Conservation (phyloP, 495 filamentous ascomycete species). For the Penicillium soppii region DNA sequence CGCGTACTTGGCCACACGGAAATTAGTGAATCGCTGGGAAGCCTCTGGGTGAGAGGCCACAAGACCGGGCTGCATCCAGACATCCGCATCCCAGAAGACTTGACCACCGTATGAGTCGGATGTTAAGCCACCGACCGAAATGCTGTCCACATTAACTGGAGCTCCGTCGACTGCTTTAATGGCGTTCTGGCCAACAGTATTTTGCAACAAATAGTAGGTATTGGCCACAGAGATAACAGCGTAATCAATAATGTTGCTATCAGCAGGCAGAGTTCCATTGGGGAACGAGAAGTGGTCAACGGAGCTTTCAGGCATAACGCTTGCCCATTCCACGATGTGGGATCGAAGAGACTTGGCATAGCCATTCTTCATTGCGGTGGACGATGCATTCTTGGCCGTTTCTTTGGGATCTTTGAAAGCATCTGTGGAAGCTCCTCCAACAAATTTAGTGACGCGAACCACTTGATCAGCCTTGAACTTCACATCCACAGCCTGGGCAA, state of each 20-base stretch:
- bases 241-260: conserved; percentile 56
- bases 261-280: conserved; percentile 59
- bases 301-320: conserved; percentile 52
- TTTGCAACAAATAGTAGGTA: conserved; percentile 69
- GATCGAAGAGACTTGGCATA: conserved; percentile 46
- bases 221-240: conserved; percentile 66
- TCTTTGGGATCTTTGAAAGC: conserved; percentile 54
- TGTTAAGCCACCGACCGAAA: conserved; percentile 59
- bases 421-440: conserved; percentile 62
- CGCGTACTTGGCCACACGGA: conserved; percentile 50
- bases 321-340: conserved; percentile 57
- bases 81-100: conserved; percentile 66
- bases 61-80: conserved; percentile 68
- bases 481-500: conserved; percentile 55
- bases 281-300: conserved; percentile 63
- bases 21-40: conserved; percentile 57
- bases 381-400: conserved; percentile 48
- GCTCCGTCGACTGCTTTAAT: conserved; percentile 34
- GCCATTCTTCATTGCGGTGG: conserved; percentile 41
- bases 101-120: conserved; percentile 63
- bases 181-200: conserved; percentile 57
- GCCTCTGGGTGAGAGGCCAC: conserved; percentile 57
- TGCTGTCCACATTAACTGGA: conserved; percentile 55
- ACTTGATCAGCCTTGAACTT: conserved; percentile 48
- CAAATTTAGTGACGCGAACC: conserved; percentile 55